Conservation (phyloP, 2,329 filamentous ascomycete genomes). For the Leptoxyphium fumago region DNA sequence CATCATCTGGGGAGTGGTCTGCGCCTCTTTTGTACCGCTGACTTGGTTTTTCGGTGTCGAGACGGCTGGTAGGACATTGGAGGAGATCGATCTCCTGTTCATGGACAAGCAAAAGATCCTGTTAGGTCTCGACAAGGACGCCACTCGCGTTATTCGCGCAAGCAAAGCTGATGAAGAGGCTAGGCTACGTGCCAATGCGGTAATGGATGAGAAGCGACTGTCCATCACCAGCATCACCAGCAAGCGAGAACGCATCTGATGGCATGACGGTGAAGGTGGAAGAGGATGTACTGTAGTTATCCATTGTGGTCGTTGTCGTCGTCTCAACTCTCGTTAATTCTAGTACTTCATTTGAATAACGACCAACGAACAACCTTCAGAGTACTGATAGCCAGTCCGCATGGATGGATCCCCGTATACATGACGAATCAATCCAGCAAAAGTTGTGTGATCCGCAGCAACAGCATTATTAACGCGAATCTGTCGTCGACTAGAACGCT, state of each 20-base stretch:
- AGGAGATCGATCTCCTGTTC: slow-evolving; percentile 18
- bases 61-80: slow-evolving; percentile 14
- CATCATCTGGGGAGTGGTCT: slow-evolving; percentile 40
- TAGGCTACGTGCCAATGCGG: slow-evolving; percentile 7
- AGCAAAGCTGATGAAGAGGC: slow-evolving; percentile 13
- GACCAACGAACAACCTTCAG: no score
- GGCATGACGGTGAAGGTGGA: no score
- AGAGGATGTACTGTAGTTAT: no score
- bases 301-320: no score
- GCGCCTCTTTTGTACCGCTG: slow-evolving; percentile 34
- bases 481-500: no score
- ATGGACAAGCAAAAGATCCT: slow-evolving; percentile 17
- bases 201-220: slow-evolving; percentile 4
- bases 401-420: no score
- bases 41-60: slow-evolving; percentile 25
- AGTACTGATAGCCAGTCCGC: no score
- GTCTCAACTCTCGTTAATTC: no score
- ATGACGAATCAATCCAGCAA: no score
- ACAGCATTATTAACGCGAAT: no score
- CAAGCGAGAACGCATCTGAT: neutral
- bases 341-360: no score
- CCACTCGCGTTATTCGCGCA: slow-evolving; percentile 9
- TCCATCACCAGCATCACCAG: neutral
- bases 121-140: slow-evolving; percentile 20
- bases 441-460: no score